Conservation (phyloP, 1,284 basidiomycete species). For the Fomes fomentarius region DNA sequence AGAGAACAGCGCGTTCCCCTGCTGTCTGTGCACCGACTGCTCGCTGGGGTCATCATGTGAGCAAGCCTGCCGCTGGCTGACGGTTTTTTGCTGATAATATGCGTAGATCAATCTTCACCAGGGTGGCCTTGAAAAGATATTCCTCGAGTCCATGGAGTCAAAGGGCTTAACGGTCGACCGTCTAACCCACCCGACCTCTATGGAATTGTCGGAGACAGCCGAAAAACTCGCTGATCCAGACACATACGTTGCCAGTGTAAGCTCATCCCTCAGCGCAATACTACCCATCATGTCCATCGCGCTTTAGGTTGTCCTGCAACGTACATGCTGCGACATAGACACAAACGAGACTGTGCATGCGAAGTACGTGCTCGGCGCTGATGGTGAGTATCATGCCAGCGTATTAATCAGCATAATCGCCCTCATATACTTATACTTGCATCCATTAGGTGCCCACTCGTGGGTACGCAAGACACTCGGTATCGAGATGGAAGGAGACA, state of each 20-base stretch:
- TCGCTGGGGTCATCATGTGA: constrained; percentile 66
- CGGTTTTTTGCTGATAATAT: too few relatives aligned
- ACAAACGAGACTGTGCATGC: constrained; percentile 50
- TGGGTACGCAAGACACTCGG: constrained; percentile 77
- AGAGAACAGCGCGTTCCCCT: constrained; percentile 52
- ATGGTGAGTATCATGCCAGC: constrained; percentile 39
- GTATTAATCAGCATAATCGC: too few relatives aligned
- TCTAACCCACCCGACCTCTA: not conserved
- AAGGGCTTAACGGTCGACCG: not conserved
- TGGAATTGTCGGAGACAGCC: not conserved
- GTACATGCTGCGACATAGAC: constrained; percentile 30
- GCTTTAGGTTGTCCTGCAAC: constrained; percentile 40
- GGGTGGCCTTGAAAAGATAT: constrained; percentile 70
- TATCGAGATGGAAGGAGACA: constrained; percentile 78
- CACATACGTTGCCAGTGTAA: constrained; percentile 60
- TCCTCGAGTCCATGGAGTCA: constrained; percentile 59
- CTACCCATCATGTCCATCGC: not conserved
- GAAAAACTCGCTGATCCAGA: constrained; percentile 41
- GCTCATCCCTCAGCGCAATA: constrained; percentile 12
- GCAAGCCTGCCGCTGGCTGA: too few relatives aligned
- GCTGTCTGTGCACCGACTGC: constrained; percentile 55
- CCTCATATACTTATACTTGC: too few relatives aligned
- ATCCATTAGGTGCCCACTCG: constrained; percentile 83
- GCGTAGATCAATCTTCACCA: constrained; percentile 70
- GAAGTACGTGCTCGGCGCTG: constrained; percentile 59